Evolutionary conservation across 2,329 filamentous ascomycete genomes (phyloP).

Genomic region (Trematosphaeria pertusa): DNA sequence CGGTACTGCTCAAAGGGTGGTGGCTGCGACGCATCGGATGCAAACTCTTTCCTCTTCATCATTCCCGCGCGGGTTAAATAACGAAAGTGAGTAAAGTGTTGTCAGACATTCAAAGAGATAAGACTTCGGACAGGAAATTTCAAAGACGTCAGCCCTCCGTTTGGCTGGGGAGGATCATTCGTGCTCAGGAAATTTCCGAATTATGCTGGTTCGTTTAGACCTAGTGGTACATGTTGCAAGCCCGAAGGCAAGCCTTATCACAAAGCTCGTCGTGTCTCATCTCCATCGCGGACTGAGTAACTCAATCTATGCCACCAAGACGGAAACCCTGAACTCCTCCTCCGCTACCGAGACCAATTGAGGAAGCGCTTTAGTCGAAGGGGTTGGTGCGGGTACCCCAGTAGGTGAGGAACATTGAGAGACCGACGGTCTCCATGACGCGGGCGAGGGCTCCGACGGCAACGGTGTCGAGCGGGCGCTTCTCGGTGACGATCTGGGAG

Average conservation of each 20-base stretch:
- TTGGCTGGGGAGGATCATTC: no score
- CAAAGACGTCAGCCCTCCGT: no score
- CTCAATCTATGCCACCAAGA: conserved; percentile 37
- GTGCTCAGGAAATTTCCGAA: no score
- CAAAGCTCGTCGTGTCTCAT: conserved; percentile 29
- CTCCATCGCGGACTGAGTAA: conserved; percentile 24
- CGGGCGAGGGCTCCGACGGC: conserved; percentile 84
- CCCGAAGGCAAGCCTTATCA: conserved; percentile 21
- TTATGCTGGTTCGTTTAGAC: conserved; percentile 24
- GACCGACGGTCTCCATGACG: conserved; percentile 89
- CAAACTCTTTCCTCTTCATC: no score
- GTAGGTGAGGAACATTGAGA: conserved; percentile 92
- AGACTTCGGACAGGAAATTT: no score
- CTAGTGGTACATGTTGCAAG: conserved; percentile 33
- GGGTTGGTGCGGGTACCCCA: conserved; percentile 96
- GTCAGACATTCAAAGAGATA: no score
- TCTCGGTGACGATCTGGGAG: conserved; percentile 86
- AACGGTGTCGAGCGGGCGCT: conserved; percentile 88
- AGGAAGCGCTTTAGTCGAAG: conserved; percentile 70
- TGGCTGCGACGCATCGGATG: no score
- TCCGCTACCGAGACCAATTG: conserved; percentile 8
- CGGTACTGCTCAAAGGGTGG: no score
- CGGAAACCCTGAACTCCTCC: conserved; percentile 29
- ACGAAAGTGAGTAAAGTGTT: no score
- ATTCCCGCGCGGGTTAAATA: no score